Evolutionary conservation across 2,329 filamentous ascomycete genomes (phyloP).

Genomic region (Escovopsis sp.): DNA sequence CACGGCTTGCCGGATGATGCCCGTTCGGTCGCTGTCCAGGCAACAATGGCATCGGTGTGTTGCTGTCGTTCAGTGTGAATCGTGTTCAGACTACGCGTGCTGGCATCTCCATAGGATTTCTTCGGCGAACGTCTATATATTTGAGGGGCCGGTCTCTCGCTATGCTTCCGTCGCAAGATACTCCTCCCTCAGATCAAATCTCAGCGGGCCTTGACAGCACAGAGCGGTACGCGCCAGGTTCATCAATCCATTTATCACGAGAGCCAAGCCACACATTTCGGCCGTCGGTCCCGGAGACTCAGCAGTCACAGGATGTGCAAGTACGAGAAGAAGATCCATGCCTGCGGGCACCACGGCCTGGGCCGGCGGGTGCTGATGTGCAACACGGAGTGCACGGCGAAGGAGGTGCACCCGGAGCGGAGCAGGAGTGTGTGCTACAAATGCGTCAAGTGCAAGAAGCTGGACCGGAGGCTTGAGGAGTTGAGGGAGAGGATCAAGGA

Average conservation of each 20-base stretch:
- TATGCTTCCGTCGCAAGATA: too few relatives aligned
- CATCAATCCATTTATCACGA: neutral
- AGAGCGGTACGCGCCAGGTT: neutral
- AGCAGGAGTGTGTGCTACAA: slow-evolving; percentile 8
- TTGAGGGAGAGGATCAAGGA: slow-evolving; percentile 8
- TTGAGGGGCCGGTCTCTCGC: too few relatives aligned
- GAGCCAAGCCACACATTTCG: neutral
- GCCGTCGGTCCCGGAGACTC: neutral
- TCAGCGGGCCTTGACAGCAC: too few relatives aligned
- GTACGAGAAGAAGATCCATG: slow-evolving; percentile 13
- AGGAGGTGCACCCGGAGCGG: slow-evolving; percentile 11
- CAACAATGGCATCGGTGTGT: too few relatives aligned
- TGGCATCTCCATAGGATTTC: too few relatives aligned
- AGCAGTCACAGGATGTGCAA: slow-evolving; percentile 13
- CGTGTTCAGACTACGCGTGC: too few relatives aligned
- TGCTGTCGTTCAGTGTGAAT: too few relatives aligned
- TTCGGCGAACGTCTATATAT: too few relatives aligned
- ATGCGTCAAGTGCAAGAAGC: slow-evolving; percentile 12
- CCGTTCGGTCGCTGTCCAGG: too few relatives aligned
- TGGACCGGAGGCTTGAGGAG: slow-evolving; percentile 8
- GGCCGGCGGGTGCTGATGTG: slow-evolving; percentile 13
- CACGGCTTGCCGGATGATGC: too few relatives aligned
- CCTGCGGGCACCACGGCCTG: slow-evolving; percentile 14
- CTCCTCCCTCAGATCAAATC: too few relatives aligned
- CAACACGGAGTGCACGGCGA: slow-evolving; percentile 9